Base-by-base conservation (phyloP, 1,139 yeast genomes). In the Blastobotrys aristatus region DNA sequence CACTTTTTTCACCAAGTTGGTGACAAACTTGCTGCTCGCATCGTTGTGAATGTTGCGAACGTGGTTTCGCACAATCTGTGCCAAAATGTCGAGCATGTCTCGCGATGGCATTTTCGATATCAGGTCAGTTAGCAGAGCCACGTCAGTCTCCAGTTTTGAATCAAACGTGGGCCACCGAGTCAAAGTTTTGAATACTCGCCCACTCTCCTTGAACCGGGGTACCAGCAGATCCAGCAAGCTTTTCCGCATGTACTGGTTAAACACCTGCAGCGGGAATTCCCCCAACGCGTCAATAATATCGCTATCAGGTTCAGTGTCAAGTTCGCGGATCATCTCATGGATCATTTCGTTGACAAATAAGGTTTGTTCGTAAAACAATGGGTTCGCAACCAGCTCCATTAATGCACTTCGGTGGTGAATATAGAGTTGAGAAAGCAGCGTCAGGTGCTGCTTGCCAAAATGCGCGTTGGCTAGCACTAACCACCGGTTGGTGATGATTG, bases 401-500 rank as follows among this genome's bases (percentile, higher is more conserved):
- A 58, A 50, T 1, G 51, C 40, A 8, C 35, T 41, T 13, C 50
- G 46, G 37, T 52, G 20, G 22, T 51, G 41, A 4, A 56, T 41
- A 39, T 50, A 58, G n/a, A 55, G 33, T 13, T 38, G 44, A 20
- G 54, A 46, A 2, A 60, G 48, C 14, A 36, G 37, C 2, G 43
- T 45, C 17, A 53, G 38, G 31, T 56, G 49, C 24, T 53, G 50
- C 22, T 50, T 45, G 10, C 45, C 43, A 33, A 57, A 57, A 7
- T 50, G 41, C 14, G 29, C 41, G 35, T 57, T 52, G 11, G 56
- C 57, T 21, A 61, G 33, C 6, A 57, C 29, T n/a, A 61, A 45
- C 65, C 65, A 61, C 42, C 65, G 49, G 7, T 52, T 45, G 10
- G 60, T 49, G 10, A 61, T 49, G 18, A 37, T 35, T 8, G 50